A percentile compares a stretch with the other conserved stretches of the same genome.
Conservation (phyloP, 495 filamentous ascomycete species). For the Margaritispora aquatica region DNA sequence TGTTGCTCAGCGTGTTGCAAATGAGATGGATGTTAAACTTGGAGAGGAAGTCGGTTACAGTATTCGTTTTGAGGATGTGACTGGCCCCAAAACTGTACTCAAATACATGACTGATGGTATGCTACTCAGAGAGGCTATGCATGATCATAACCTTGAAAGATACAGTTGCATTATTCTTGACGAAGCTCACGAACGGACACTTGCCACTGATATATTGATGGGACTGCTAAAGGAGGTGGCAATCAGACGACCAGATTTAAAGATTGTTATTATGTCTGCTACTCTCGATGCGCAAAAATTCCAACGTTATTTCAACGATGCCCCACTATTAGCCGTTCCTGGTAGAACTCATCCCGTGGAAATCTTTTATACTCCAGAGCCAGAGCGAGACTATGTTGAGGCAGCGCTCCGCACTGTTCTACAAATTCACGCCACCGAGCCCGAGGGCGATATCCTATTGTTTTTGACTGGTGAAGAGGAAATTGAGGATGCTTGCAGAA, state of each 20-base stretch:
- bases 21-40: constrained; percentile 90
- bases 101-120: constrained; percentile 99
- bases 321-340: constrained; percentile 88
- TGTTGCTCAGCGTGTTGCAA: constrained; percentile 94
- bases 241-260: constrained; percentile 71
- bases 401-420: constrained; percentile 89
- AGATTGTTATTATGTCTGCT: constrained; percentile 98
- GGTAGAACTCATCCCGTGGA: constrained; percentile 95
- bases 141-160: constrained; percentile 81
- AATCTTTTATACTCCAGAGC: constrained; percentile 96
- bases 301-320: constrained; percentile 94
- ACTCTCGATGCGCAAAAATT: constrained; percentile 97
- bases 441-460: constrained; percentile 88
- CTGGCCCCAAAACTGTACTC: constrained; percentile 80
- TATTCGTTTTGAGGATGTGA: constrained; percentile 98
- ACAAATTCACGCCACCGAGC: constrained; percentile 90
- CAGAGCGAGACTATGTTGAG: constrained; percentile 95
- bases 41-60: constrained; percentile 98
- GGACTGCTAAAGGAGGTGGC: constrained; percentile 86
- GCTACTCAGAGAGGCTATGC: constrained; percentile 96
- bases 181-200: constrained; percentile 93
- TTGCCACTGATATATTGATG: constrained; percentile 96
- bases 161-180: constrained; percentile 99
- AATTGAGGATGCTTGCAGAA: constrained; percentile 92
- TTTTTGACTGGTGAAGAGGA: constrained; percentile 99